These are phyloP conservation scores for Vitis hybrid DNA, from an alignment of 177 flowering plant species.

Conservation along the genomic window DNA sequence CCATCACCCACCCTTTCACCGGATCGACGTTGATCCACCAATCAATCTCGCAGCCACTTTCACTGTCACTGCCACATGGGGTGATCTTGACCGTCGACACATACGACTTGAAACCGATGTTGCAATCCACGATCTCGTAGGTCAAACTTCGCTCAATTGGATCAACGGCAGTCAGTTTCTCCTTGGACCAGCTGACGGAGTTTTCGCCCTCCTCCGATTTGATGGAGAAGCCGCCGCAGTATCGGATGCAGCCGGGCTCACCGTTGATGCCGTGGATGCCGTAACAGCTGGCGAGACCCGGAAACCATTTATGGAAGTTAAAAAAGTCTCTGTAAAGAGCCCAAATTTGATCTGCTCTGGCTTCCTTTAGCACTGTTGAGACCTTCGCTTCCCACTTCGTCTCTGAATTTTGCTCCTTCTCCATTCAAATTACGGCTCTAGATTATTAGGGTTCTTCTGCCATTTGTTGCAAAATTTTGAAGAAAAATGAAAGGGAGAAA, in stretches of 20 bases:
- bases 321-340: conserved; percentile 48
- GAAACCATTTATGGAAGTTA: conserved; percentile 54
- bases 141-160: conserved; percentile 20
- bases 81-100: conserved; percentile 40
- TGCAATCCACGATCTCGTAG: conserved; percentile 57
- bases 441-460: no score
- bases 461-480: no score
- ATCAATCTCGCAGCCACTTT: conserved; percentile 51
- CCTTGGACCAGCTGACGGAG: conserved; percentile 44
- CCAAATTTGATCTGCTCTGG: conserved; percentile 53
- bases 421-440: no score
- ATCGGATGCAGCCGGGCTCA: conserved; percentile 50
- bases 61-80: conserved; percentile 10
- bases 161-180: conserved; percentile 42
- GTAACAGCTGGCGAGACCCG: conserved; percentile 31
- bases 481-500: not conserved
- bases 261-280: conserved; percentile 46
- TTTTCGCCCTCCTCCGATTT: conserved; percentile 9
- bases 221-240: conserved; percentile 33
- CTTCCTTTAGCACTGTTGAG: conserved; percentile 19
- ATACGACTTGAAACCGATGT: conserved; percentile 59
- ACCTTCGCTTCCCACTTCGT: conserved; percentile 59
- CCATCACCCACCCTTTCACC: conserved; percentile 42
- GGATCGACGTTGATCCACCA: conserved; percentile 58
- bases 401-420: not conserved